Base-by-base conservation (phyloP, 805 yeast genomes). In the Teunomyces barrocoloradensis region DNA sequence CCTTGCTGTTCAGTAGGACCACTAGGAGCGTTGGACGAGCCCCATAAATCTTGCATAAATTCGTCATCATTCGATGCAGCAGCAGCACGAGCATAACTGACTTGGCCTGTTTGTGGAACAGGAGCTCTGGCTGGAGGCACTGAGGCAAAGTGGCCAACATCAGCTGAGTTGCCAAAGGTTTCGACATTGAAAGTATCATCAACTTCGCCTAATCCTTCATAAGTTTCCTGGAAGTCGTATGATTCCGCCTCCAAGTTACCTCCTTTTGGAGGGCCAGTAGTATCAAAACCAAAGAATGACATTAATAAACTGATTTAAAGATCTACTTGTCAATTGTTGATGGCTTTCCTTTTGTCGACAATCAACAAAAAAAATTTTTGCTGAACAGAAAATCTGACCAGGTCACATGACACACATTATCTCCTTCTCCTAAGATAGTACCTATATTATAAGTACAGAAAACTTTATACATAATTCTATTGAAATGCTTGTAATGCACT, bases 141-240 rank as follows among this genome's bases (percentile, higher is more conserved):
- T 11, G 33, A 4, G 36, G 43, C 15, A 21, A 36, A 15, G 23
- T 39, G 21, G 21, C 30, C 29, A 43, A 84, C 87, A 56, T 86
- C 88, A 25, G 72, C 74, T 40, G 69, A 28, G 21, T 49, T 74
- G 23, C 94, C 95, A 66, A 88, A 88, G 0, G 95, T 88, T 60
- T 84, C 90, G 52, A 82, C 87, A 60, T 88, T 87, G 55, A 85
- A 75, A 33, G 86, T 94, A 61, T 89, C 96, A 42, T 85, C 91
- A 48, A 82, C 66, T n/a, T 82, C 87, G 5, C 89, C 95, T 46
- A 85, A 75, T 2, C 92, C 91, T 47, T 82, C 87, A 64, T 87
- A 87, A 15, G 92, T 83, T 29, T 89, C 95, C 58, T 89, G 95
- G 61, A 89, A 89, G 61, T 87, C 90, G 62, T 80, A 74, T 7